Evolutionary conservation across 257 asterid genomes (phyloP).

Genomic region (Solanum raphanifolium): DNA sequence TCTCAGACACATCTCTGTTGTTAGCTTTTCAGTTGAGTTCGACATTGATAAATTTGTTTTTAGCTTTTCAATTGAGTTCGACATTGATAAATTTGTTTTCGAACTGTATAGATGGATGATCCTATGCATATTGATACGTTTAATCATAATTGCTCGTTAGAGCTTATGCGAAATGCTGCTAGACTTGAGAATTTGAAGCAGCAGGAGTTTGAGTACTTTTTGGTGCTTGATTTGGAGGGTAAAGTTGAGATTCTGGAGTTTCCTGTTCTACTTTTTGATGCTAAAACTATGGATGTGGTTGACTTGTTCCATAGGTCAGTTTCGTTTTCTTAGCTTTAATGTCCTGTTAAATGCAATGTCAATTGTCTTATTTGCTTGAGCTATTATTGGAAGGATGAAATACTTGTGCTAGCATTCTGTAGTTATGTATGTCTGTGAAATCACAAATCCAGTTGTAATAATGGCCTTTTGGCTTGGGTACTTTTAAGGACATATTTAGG

Average conservation of each 20-base stretch:
- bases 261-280: slow-evolving; percentile 77
- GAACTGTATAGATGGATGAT: slow-evolving; percentile 53
- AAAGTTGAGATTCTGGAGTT: slow-evolving; percentile 94
- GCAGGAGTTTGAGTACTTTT: slow-evolving; percentile 71
- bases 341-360: not conserved
- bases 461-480: not conserved
- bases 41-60: not conserved
- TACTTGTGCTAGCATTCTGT: not conserved
- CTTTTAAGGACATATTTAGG: not conserved
- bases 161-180: slow-evolving; percentile 17
- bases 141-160: slow-evolving; percentile 50
- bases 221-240: slow-evolving; percentile 98
- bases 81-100: not conserved
- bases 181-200: slow-evolving; percentile 20
- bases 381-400: not conserved
- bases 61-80: not conserved
- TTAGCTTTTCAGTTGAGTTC: not conserved
- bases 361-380: not conserved
- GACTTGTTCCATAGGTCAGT: slow-evolving; percentile 80
- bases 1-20: not conserved
- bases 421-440: not conserved
- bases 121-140: slow-evolving; percentile 54
- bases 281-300: slow-evolving; percentile 59
- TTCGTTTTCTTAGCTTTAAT: not conserved
- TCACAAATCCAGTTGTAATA: not conserved